phyloP scores from a whole-genome alignment of 176 grass and related monocot species.

The Typha latifolia region DNA sequence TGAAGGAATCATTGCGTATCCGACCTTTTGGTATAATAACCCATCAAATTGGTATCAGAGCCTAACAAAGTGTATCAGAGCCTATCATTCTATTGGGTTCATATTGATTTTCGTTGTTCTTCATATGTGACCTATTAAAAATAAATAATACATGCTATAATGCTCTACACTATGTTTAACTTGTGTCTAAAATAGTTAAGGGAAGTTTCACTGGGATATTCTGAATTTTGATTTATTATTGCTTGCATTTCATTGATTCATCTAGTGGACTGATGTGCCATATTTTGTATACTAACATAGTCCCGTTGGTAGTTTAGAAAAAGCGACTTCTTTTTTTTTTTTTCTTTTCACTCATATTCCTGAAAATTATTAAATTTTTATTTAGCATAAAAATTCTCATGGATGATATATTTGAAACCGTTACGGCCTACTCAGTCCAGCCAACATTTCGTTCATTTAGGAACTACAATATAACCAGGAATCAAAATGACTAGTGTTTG shows the following conservation, averaged over 20 bases:
- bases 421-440: not conserved
- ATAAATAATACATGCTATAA: no score
- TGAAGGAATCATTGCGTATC: no score
- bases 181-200: not conserved
- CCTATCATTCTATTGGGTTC: not conserved
- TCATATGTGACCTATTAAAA: no score
- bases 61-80: no score
- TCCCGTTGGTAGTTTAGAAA: not conserved
- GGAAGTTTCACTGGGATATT: not conserved
- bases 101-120: not conserved
- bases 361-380: not conserved
- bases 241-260: not conserved
- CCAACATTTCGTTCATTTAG: constrained; percentile 12
- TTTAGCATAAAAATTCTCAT: not conserved
- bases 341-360: not conserved
- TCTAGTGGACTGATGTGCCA: not conserved
- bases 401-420: not conserved
- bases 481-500: not conserved
- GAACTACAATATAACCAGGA: constrained; percentile 10
- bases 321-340: not conserved
- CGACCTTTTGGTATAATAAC: no score
- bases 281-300: not conserved
- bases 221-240: not conserved
- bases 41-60: no score
- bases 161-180: not conserved